Evolutionary conservation across 1,284 basidiomycete genomes (phyloP).

Genomic region (Ceratobasidium sp.): DNA sequence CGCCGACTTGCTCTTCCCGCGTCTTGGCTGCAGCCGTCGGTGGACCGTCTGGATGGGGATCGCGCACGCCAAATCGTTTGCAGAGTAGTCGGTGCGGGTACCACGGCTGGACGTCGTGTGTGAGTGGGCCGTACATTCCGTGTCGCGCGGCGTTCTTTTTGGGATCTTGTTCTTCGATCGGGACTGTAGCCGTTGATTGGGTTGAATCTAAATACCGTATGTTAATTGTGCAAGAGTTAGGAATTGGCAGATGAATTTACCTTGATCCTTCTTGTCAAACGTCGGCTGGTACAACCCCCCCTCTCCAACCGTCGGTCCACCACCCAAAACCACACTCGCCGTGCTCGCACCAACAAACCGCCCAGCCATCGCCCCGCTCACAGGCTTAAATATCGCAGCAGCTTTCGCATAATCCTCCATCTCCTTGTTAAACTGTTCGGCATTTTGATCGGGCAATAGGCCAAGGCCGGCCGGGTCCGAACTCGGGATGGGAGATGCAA

Average conservation of each 20-base stretch:
- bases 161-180: slow-evolving; percentile 59
- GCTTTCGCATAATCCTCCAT: slow-evolving; percentile 88
- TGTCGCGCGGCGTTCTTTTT: slow-evolving; percentile 83
- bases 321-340: slow-evolving; percentile 66
- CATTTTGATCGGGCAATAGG: slow-evolving; percentile 69
- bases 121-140: slow-evolving; percentile 91
- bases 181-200: not conserved
- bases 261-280: slow-evolving; percentile 59
- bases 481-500: slow-evolving; percentile 65
- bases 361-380: slow-evolving; percentile 91
- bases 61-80: slow-evolving; percentile 94
- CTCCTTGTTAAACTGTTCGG: slow-evolving; percentile 84
- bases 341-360: slow-evolving; percentile 84
- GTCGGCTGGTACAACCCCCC: slow-evolving; percentile 82
- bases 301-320: slow-evolving; percentile 67
- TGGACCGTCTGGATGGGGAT: slow-evolving; percentile 73
- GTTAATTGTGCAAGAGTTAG: too few species aligned
- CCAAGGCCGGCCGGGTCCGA: slow-evolving; percentile 62
- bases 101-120: slow-evolving; percentile 81
- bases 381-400: slow-evolving; percentile 91
- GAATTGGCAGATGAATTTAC: slow-evolving; percentile 25
- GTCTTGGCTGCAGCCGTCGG: slow-evolving; percentile 50
- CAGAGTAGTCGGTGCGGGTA: slow-evolving; percentile 86
- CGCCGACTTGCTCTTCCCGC: slow-evolving; percentile 32
- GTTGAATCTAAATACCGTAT: slow-evolving; percentile 9